Conservation (phyloP, 306 rosid species). For the Inga laurina region DNA sequence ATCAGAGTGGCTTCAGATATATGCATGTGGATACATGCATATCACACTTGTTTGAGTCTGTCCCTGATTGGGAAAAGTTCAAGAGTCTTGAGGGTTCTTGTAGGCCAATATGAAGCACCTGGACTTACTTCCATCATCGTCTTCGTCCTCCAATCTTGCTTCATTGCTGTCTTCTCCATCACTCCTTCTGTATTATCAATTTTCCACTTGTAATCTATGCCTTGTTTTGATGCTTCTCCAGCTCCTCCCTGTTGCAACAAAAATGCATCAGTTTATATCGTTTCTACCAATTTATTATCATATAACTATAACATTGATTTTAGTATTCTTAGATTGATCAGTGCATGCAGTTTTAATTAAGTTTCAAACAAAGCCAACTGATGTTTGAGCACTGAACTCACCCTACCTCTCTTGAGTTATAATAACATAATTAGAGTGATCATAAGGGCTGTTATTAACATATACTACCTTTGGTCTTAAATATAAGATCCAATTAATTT, state of each 20-base stretch:
- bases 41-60: neutral
- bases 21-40: neutral
- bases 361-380: neutral
- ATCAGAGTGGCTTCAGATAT: neutral
- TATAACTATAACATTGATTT: neutral
- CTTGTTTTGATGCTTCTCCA: neutral
- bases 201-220: neutral
- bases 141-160: neutral
- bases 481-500: no score
- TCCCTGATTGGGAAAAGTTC: constrained; percentile 1
- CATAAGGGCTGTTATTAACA: neutral
- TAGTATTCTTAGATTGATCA: neutral
- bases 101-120: neutral
- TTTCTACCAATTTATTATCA: neutral
- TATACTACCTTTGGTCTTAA: no score
- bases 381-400: neutral
- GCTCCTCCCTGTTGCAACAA: neutral
- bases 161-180: neutral
- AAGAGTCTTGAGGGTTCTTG: neutral
- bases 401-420: neutral
- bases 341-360: neutral
- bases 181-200: neutral
- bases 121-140: neutral
- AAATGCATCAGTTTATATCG: neutral
- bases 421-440: neutral